A percentile compares a stretch with the other conserved stretches of the same genome.
These are phyloP conservation scores for Penicillium samsonianum DNA, from an alignment of 495 filamentous ascomycete species.

Conservation along the genomic window DNA sequence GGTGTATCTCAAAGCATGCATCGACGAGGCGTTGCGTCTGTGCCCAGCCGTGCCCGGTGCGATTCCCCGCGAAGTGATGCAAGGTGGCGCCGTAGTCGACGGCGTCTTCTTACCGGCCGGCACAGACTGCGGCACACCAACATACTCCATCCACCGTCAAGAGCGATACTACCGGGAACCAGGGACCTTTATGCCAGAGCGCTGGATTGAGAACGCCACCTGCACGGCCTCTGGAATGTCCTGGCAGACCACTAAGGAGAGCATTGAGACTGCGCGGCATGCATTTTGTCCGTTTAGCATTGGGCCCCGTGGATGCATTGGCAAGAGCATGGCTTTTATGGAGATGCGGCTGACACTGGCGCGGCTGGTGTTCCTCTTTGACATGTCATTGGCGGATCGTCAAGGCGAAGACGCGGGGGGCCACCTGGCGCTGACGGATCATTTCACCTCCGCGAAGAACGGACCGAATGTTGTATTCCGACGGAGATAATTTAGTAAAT, in stretches of 20 bases:
- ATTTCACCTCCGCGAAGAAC: constrained; percentile 49
- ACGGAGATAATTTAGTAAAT: constrained; percentile 5
- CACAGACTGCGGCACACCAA: constrained; percentile 53
- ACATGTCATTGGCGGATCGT: constrained; percentile 44
- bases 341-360: constrained; percentile 56
- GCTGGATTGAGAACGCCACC: constrained; percentile 52
- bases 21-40: constrained; percentile 67
- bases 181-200: constrained; percentile 50
- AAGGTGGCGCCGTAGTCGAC: constrained; percentile 56
- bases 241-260: constrained; percentile 40
- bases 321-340: constrained; percentile 58
- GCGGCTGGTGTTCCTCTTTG: constrained; percentile 49
- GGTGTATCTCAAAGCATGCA: constrained; percentile 59
- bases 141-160: constrained; percentile 60
- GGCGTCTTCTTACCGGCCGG: constrained; percentile 53
- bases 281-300: constrained; percentile 61
- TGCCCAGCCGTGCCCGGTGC: constrained; percentile 60
- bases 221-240: constrained; percentile 22
- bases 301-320: constrained; percentile 58
- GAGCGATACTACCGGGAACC: constrained; percentile 54
- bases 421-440: constrained; percentile 48
- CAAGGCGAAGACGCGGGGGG: constrained; percentile 43
- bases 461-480: constrained; percentile 47
- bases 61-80: constrained; percentile 57
- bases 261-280: constrained; percentile 40